Evolutionary conservation across 2,329 filamentous ascomycete genomes (phyloP), one percentile per base, ranked within the genome.

Genomic region (Ceratocystis ficicola): DNA sequence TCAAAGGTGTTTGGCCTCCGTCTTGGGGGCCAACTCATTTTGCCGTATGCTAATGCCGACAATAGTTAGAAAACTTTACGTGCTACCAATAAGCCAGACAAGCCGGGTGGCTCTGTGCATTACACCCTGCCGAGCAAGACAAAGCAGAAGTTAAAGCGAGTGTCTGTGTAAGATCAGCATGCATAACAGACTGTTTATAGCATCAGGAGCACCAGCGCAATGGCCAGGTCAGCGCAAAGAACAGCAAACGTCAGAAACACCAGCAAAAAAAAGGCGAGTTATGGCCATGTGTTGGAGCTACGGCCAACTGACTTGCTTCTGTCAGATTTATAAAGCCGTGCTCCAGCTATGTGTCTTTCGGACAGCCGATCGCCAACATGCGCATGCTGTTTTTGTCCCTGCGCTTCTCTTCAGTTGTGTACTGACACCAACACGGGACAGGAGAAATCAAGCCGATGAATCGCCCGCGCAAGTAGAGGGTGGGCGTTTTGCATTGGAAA

Each of bases 101-200:
- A n/a, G 12, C 17, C 30, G 7, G 55, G 30, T n/a, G 50, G 50
- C 15, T 55, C 8, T 59, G 28, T 36, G 55, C 28, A 30, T 5
- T 41, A 10, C 52, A 10, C 52, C 8, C 28, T 36, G 8, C 25
- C 25, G n/a, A 59, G 10, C 36, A 12, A 7, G 55, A n/a, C 55
- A 59, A n/a, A 36, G 55, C 55, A 36, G 5, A 15, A 20, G 25
- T 30, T 30, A 59, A 30, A 17, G 17, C 15, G 8, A 59, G n/a
- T 59, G 15, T 30, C 28, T 7, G 55, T 36, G 28, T 32, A 17
- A 59, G 22, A 52, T 52, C 20, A 52, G 20, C 48, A 52, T 52
- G 55, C 55, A 59, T 59, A 32, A 32, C 28, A 22, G 15, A 2
- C 55, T 59, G 55, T 59, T 59, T 59, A 59, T 59, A 32, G 30